Conservation (phyloP, 1,284 basidiomycete species). For the Ceratobasidium sp. region DNA sequence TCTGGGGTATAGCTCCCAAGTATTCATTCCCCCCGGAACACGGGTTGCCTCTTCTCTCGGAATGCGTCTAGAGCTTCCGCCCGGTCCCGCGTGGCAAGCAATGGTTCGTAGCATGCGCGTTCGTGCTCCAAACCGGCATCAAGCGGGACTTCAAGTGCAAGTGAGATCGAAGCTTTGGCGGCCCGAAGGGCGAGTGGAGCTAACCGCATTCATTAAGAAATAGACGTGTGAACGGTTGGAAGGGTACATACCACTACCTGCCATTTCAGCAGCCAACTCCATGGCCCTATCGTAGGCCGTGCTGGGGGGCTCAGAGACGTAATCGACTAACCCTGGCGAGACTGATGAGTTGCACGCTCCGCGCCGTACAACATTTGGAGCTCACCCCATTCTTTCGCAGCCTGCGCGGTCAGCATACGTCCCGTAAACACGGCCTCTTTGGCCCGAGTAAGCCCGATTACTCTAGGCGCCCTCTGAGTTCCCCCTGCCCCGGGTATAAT, state of each 20-base stretch:
- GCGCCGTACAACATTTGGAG: not conserved
- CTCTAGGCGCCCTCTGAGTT: constrained; percentile 81
- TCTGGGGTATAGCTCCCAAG: not conserved
- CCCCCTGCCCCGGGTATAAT: constrained; percentile 97
- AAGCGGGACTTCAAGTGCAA: constrained; percentile 75
- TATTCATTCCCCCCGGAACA: constrained; percentile 79
- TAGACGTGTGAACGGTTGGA: not conserved
- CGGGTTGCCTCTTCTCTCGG: constrained; percentile 81
- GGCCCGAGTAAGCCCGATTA: constrained; percentile 80
- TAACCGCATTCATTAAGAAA: constrained; percentile 48
- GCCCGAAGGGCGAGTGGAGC: constrained; percentile 89
- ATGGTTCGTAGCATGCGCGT: constrained; percentile 79
- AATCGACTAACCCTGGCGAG: constrained; percentile 75
- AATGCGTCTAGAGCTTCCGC: constrained; percentile 87
- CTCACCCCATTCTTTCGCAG: constrained; percentile 79
- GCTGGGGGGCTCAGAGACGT: constrained; percentile 65
- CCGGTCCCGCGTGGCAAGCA: constrained; percentile 80
- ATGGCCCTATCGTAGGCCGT: constrained; percentile 71
- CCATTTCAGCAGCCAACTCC: constrained; percentile 67
- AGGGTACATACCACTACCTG: constrained; percentile 64
- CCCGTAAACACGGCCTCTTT: constrained; percentile 89
- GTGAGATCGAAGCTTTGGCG: constrained; percentile 85
- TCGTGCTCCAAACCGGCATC: constrained; percentile 89
- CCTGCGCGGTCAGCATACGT: constrained; percentile 63
- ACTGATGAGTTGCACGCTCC: not conserved